phyloP scores from a whole-genome alignment of 2,329 filamentous ascomycete genomes.

The Exophiala lecanii-corni region DNA sequence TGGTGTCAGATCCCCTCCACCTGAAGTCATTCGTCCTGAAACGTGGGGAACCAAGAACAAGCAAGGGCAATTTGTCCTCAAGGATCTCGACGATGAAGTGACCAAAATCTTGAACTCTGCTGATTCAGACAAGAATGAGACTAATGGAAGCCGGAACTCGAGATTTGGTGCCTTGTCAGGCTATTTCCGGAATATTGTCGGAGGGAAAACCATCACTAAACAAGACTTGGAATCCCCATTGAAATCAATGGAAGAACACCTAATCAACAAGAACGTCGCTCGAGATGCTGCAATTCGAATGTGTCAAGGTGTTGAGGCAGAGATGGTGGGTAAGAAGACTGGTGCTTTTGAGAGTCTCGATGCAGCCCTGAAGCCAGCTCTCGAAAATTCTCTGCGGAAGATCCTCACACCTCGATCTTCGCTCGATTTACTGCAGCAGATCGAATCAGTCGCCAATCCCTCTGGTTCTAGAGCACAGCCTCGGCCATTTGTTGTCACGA shows the following conservation, averaged over 20 bases:
- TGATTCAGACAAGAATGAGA: slow-evolving; percentile 57
- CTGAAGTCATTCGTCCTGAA: slow-evolving; percentile 71
- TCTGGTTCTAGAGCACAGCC: slow-evolving; percentile 58
- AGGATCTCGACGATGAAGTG: slow-evolving; percentile 89
- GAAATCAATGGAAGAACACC: slow-evolving; percentile 92
- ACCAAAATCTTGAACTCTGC: slow-evolving; percentile 80
- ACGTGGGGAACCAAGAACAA: slow-evolving; percentile 80
- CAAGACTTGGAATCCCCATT: slow-evolving; percentile 87
- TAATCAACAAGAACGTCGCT: slow-evolving; percentile 93
- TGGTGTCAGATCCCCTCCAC: slow-evolving; percentile 47
- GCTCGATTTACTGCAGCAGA: slow-evolving; percentile 88
- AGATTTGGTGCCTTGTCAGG: slow-evolving; percentile 78
- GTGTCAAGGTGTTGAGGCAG: slow-evolving; percentile 85
- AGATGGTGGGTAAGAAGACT: slow-evolving; percentile 86
- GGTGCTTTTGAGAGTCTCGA: slow-evolving; percentile 87
- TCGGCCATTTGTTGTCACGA: slow-evolving; percentile 93
- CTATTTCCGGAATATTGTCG: slow-evolving; percentile 90
- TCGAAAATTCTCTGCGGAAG: slow-evolving; percentile 87
- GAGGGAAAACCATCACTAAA: slow-evolving; percentile 86
- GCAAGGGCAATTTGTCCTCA: slow-evolving; percentile 90
- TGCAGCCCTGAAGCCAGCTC: slow-evolving; percentile 74
- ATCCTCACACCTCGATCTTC: slow-evolving; percentile 95
- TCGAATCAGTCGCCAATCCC: slow-evolving; percentile 70
- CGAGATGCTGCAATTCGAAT: slow-evolving; percentile 87
- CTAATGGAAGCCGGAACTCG: slow-evolving; percentile 53